A percentile compares a stretch with the other conserved stretches of the same genome.
Conservation (phyloP, 345 rosid species). For the Melaleuca quinquenervia region DNA sequence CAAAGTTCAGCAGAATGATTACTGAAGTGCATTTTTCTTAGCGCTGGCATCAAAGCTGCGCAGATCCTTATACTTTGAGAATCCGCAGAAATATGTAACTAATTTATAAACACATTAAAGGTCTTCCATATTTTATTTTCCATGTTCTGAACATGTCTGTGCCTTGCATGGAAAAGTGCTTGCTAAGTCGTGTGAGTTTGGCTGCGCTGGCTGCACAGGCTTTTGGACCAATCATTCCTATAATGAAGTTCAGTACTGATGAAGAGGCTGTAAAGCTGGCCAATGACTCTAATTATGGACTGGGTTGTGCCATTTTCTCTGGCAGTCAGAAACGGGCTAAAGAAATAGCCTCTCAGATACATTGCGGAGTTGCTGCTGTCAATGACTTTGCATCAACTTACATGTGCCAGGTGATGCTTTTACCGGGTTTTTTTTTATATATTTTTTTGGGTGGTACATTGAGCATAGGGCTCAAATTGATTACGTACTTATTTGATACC, state of each 20-base stretch:
- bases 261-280: slow-evolving; percentile 87
- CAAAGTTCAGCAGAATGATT: background rate
- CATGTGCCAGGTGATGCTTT: slow-evolving; percentile 77
- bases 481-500: background rate
- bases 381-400: slow-evolving; percentile 88
- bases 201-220: slow-evolving; percentile 41
- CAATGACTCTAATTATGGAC: slow-evolving; percentile 88
- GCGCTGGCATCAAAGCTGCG: background rate
- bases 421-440: background rate
- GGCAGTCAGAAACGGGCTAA: slow-evolving; percentile 71
- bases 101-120: background rate
- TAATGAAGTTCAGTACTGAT: slow-evolving; percentile 84
- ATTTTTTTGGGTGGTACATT: background rate
- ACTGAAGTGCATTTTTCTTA: background rate
- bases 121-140: background rate
- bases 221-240: slow-evolving; percentile 97
- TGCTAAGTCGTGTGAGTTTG: background rate
- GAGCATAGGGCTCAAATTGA: background rate
- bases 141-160: background rate
- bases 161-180: background rate
- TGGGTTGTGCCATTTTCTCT: slow-evolving; percentile 93
- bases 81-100: background rate
- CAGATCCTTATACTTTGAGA: background rate
- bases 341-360: slow-evolving; percentile 75
- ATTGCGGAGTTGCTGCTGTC: slow-evolving; percentile 82